phyloP scores from a whole-genome alignment of 2,329 filamentous ascomycete species.

The Ophiostoma perfectum region DNA sequence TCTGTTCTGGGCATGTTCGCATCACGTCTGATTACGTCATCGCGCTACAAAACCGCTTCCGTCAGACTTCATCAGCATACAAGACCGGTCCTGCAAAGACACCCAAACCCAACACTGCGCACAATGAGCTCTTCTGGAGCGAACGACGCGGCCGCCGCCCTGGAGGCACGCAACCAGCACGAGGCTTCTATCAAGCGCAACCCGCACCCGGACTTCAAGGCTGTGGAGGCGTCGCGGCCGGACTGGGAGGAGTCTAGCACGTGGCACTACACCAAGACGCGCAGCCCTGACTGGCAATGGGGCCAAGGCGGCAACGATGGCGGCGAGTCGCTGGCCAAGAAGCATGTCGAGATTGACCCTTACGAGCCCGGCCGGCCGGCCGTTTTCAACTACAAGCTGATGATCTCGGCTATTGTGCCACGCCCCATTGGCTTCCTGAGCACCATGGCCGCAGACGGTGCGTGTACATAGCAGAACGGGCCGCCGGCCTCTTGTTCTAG shows the following conservation, averaged over 20 bases:
- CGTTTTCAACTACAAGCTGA: conserved; percentile 80
- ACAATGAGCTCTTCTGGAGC: background rate
- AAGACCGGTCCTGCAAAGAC: background rate
- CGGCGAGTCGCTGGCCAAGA: conserved; percentile 35
- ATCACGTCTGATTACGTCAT: conserved; percentile 10
- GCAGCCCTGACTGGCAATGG: conserved; percentile 59
- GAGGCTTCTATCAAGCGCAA: conserved; percentile 49
- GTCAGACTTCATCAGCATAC: background rate
- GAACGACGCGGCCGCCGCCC: conserved; percentile 8
- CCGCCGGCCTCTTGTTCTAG: no score
- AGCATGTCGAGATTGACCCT: conserved; percentile 75
- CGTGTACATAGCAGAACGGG: no score
- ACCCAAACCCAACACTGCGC: background rate
- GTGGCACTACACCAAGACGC: conserved; percentile 58
- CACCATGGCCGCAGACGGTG: conserved; percentile 51
- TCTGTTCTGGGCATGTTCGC: conserved; percentile 8
- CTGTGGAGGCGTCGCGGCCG: conserved; percentile 60
- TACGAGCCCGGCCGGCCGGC: conserved; percentile 63
- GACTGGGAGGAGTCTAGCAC: conserved; percentile 43
- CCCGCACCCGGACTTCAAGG: conserved; percentile 69
- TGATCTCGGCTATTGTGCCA: conserved; percentile 78
- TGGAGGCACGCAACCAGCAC: conserved; percentile 20
- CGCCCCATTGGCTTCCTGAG: conserved; percentile 68
- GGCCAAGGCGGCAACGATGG: conserved; percentile 59
- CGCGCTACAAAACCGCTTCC: background rate